Percentiles rank a stretch among this genome's conserved stretches.
Conservation (phyloP, 306 rosid genomes). For the Vachellia collinsii region DNA sequence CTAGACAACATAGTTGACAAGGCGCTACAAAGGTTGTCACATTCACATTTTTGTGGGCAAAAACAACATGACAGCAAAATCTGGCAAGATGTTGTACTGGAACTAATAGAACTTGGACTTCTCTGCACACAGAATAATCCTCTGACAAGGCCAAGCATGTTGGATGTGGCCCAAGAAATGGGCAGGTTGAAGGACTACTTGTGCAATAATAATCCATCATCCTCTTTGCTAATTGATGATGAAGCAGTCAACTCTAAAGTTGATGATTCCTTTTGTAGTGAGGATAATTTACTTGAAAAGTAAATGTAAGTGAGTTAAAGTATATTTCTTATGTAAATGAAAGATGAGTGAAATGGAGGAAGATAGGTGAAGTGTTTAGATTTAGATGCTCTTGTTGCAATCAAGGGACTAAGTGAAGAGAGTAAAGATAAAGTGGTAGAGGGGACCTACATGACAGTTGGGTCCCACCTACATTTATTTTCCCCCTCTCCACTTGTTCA, state of each 20-base stretch:
- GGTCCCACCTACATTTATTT: background rate
- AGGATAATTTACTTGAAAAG: conserved; percentile 25
- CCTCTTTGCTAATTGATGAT: conserved; percentile 27
- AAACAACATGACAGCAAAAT: conserved; percentile 28
- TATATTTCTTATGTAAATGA: background rate
- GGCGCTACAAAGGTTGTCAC: conserved; percentile 53
- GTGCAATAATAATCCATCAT: conserved; percentile 42
- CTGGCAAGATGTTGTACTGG: conserved; percentile 60
- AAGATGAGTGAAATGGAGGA: background rate
- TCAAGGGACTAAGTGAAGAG: background rate
- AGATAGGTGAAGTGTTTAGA: background rate
- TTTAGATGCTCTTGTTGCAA: background rate
- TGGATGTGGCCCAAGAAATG: conserved; percentile 76
- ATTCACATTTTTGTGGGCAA: conserved; percentile 36
- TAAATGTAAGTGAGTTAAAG: background rate
- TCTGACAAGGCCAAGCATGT: conserved; percentile 82
- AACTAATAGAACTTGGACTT: conserved; percentile 79
- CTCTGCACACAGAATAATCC: conserved; percentile 78
- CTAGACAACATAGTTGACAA: conserved; percentile 61
- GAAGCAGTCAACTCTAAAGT: conserved; percentile 38
- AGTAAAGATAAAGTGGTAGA: background rate
- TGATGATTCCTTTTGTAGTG: conserved; percentile 9
- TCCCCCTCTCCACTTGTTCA: background rate
- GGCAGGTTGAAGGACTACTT: conserved; percentile 73
- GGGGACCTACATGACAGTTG: background rate